Conservation (phyloP, 495 filamentous ascomycete species). For the Cetradonia linearis region DNA sequence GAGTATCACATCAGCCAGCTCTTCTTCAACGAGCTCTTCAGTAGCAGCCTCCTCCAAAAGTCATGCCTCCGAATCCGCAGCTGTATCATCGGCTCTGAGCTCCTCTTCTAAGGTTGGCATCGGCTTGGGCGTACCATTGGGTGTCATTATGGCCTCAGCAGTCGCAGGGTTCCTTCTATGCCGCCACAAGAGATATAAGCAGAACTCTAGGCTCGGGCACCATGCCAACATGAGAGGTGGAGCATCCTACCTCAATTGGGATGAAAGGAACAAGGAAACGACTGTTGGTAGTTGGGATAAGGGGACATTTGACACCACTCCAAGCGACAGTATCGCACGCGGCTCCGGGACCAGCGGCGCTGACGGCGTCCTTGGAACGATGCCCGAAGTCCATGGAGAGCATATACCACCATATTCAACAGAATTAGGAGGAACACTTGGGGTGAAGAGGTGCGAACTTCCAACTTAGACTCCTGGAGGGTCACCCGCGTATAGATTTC, state of each 20-base stretch:
- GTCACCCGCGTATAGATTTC: neutral
- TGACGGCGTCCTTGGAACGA: neutral
- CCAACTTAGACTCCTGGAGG: neutral
- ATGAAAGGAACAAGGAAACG: neutral
- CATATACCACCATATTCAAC: slow-evolving; percentile 3
- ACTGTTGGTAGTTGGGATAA: slow-evolving; percentile 4
- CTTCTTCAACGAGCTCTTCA: neutral
- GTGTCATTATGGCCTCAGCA: neutral
- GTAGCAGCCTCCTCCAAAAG: neutral
- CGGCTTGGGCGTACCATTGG: slow-evolving; percentile 2
- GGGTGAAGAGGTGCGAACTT: slow-evolving; percentile 1
- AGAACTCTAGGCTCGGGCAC: neutral
- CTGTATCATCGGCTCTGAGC: slow-evolving; percentile 3
- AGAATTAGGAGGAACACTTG: neutral
- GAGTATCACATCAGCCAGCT: neutral
- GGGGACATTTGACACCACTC: neutral
- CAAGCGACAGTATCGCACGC: neutral
- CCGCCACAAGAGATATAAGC: neutral
- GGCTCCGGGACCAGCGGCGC: neutral
- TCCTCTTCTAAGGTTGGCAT: slow-evolving; percentile 7
- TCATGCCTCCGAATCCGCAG: neutral
- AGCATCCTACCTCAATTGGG: neutral
- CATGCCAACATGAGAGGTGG: neutral
- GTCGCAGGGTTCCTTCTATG: neutral
- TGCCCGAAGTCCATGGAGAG: slow-evolving; percentile 5